Conservation (phyloP, 805 yeast genomes). For the Monosporozyma servazzii region DNA sequence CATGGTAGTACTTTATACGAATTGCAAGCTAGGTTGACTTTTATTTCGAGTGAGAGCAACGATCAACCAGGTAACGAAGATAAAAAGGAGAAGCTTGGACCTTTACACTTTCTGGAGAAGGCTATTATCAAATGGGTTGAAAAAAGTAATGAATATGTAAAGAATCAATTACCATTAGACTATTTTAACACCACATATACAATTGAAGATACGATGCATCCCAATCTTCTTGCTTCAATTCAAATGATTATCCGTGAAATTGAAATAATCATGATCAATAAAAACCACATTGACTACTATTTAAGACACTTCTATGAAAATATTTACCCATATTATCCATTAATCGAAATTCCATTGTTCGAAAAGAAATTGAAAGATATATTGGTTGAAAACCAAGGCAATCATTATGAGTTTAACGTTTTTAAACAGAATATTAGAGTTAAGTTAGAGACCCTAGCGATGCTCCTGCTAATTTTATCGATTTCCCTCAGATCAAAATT, state of each 20-base stretch:
- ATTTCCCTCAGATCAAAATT: conserved; percentile 5
- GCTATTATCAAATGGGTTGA: conserved; percentile 14
- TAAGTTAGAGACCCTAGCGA: conserved; percentile 8
- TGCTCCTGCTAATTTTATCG: conserved; percentile 7
- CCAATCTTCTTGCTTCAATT: conserved; percentile 4
- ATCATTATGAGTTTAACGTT: conserved; percentile 6
- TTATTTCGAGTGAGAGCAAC: conserved; percentile 1
- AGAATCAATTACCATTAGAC: conserved; percentile 10
- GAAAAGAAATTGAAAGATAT: conserved; percentile 6
- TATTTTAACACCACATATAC: conserved; percentile 10
- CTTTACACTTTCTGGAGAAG: conserved; percentile 12
- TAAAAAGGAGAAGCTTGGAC: conserved; percentile 3
- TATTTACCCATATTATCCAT: conserved; percentile 18
- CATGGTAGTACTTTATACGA: conserved; percentile 15
- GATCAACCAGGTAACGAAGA: not conserved
- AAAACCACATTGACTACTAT: conserved; percentile 5
- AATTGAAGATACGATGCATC: conserved; percentile 11
- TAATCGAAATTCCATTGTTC: conserved; percentile 12
- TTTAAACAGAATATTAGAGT: conserved; percentile 8
- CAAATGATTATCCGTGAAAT: conserved; percentile 9
- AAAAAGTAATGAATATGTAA: conserved; percentile 3
- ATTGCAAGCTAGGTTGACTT: conserved; percentile 7
- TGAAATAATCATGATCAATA: conserved; percentile 8
- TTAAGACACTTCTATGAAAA: conserved; percentile 13
- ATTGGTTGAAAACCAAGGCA: conserved; percentile 2